phyloP scores from a whole-genome alignment of 2,329 filamentous ascomycete genomes.

The Ophiostoma novo-ulmi region DNA sequence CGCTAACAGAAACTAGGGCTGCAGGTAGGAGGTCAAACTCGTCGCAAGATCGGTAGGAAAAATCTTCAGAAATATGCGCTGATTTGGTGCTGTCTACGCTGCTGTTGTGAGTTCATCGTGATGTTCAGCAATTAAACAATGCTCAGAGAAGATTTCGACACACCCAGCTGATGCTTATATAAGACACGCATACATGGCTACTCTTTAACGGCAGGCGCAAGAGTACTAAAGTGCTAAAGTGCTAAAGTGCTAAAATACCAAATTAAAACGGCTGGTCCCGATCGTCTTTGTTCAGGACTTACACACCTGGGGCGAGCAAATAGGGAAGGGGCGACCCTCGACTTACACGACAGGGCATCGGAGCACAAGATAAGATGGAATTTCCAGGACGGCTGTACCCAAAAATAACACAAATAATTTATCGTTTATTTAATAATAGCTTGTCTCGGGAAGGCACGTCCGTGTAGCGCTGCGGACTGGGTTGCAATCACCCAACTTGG shows the following conservation, averaged over 20 bases:
- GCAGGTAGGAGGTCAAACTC: background rate
- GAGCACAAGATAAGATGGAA: background rate
- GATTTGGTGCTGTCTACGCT: background rate
- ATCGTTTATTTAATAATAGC: background rate
- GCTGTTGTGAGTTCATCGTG: background rate
- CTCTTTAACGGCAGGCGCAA: background rate
- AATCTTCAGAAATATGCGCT: background rate
- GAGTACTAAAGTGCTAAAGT: too few relatives aligned
- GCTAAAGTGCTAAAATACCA: background rate
- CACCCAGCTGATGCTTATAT: background rate
- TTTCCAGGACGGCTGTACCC: background rate
- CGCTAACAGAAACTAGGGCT: background rate
- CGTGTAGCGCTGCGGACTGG: background rate
- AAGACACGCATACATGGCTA: background rate
- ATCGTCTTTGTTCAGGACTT: slow-evolving; percentile 10
- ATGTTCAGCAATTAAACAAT: background rate
- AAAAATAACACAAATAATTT: background rate
- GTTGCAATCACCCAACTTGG: background rate
- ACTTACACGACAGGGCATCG: background rate
- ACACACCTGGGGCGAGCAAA: background rate
- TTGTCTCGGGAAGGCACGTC: background rate
- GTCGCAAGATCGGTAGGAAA: background rate
- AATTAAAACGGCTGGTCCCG: slow-evolving; percentile 6
- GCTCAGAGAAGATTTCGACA: background rate
- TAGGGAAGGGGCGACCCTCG: background rate